Base-by-base conservation (phyloP, 495 filamentous ascomycete genomes). In the Penicillium tannophilum region DNA sequence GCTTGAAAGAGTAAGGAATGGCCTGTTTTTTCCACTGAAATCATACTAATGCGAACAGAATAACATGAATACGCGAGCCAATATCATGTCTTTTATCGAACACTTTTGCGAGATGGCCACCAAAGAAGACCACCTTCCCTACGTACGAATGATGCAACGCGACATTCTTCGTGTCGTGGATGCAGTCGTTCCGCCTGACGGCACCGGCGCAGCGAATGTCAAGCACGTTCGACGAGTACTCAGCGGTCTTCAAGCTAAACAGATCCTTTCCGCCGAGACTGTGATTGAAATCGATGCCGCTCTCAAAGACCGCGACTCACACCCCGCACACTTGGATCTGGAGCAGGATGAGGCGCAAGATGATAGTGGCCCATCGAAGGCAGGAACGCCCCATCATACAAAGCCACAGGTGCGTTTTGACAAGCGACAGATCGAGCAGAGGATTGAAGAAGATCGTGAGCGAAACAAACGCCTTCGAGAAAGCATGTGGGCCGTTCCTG, bases 31-130 rank as follows among this genome's bases (percentile, higher is more conserved):
- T 23, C 20, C 20, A 23, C 20, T 23, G 20, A 23, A 23, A 23
- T 2, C 20, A 23, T 23, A 23, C 20, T 23, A 2, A 23, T 23
- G 2, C 20, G 20, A 23, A 3, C 26, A 93, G 84, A 95, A 90
- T 65, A 91, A 88, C 60, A 95, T 98, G 88, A 99, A 99, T 76
- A 96, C 87, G 47, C 82, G 93, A 45, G 95, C 96, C 31, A 99
- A 99, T 67, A 97, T 99, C 72, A 93, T 99, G 89, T 98, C 94
- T 76, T 98, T 99, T 78, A 87, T 98, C 68, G 93, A 98, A 70
- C 88, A 92, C 60, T 88, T 99, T 54, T 91, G 93, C 74, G 93
- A 97, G 66, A 84, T 91, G 79, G 88, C 90, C 16, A 80, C 84
- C 17, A 85, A 85, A 51, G 90, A 96, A 55, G 82, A 86, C 56